Base-by-base conservation (phyloP, 2,329 filamentous ascomycete species). In the Hypoxylon sp. region DNA sequence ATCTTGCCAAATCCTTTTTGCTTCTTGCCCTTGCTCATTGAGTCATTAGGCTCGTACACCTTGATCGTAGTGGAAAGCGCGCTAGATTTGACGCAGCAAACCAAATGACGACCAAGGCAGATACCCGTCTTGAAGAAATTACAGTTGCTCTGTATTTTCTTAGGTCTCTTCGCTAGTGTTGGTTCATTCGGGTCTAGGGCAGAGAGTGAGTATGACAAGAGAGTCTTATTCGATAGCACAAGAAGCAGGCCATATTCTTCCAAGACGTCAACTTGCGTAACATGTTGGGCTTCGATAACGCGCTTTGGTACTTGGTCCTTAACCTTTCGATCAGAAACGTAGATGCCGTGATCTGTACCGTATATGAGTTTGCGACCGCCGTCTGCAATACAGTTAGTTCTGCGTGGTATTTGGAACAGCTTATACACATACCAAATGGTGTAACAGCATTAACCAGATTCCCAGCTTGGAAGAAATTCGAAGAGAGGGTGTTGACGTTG, bases 111-210 rank as follows among this genome's bases (percentile, higher is more conserved):
- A 32, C 95, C 94, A 62, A 97, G 85, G 75, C 95, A 98, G 73
- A 97, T 96, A 39, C 95, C 95, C 17, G 93, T 91, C 80, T 96
- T 97, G 88, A 99, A 99, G 82, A 98, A 99, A 78, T 94, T 97
- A 78, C 94, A 96, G 79, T 97, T 94, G 72, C 92, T 97, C 78
- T 94, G 91, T 68, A 99, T 98, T 83, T 97, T 97, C 82, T 95
- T 94, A 7, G 93, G 93, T 43, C 93, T 88, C 77, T 95, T 97
- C 15, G 88, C 88, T 58, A 94, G 82, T 32, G 92, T 86, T 53
- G 89, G 90, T 73, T 98, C 94, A 67, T 91, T 91, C 2, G 91
- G 87, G 72, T 97, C 94, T 59, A 99, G 84, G 13, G 93, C 93
- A 65, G 94, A 90, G 54, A 97, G 83, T 1, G 93, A 89, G 80